These are phyloP conservation scores for Starmerella scarabaei DNA, from an alignment of 805 yeast genomes.

Conservation along the genomic window DNA sequence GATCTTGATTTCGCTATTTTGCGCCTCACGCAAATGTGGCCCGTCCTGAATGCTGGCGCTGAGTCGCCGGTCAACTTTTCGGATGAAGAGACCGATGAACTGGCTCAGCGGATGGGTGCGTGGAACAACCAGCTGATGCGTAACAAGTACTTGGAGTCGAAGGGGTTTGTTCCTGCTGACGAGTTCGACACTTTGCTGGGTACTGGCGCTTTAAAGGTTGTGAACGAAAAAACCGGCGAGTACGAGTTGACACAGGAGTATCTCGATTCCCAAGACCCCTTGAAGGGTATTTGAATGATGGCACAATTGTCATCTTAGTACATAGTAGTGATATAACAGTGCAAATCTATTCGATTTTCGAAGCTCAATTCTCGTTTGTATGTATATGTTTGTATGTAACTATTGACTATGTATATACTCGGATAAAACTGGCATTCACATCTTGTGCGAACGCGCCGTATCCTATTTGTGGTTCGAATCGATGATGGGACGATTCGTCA, in stretches of 20 bases:
- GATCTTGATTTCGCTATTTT: slow-evolving; percentile 20
- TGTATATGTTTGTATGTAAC: background rate
- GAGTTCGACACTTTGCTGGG: slow-evolving; percentile 61
- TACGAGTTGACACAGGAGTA: slow-evolving; percentile 28
- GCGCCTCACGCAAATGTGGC: slow-evolving; percentile 18
- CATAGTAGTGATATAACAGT: background rate
- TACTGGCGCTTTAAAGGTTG: slow-evolving; percentile 54
- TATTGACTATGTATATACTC: too few species aligned
- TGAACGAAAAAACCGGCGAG: slow-evolving; percentile 38
- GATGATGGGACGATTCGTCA: slow-evolving; percentile 37
- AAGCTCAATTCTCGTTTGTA: too few species aligned
- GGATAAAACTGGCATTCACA: too few species aligned
- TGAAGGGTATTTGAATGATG: background rate
- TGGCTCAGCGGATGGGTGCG: slow-evolving; percentile 43
- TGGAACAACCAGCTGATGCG: slow-evolving; percentile 57
- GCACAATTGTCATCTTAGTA: background rate
- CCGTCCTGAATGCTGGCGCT: slow-evolving; percentile 15
- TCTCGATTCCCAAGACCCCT: slow-evolving; percentile 16
- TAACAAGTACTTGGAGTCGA: slow-evolving; percentile 77
- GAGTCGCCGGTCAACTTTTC: slow-evolving; percentile 49
- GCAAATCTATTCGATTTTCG: too few species aligned
- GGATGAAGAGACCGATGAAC: slow-evolving; percentile 45
- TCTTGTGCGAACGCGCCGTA: too few species aligned
- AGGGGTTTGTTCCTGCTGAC: slow-evolving; percentile 94
- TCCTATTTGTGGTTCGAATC: background rate